Percentiles rank a stretch among this genome's conserved stretches.
Conservation (phyloP, 768 basidiomycete genomes). For the Dentipellis fragilis region DNA sequence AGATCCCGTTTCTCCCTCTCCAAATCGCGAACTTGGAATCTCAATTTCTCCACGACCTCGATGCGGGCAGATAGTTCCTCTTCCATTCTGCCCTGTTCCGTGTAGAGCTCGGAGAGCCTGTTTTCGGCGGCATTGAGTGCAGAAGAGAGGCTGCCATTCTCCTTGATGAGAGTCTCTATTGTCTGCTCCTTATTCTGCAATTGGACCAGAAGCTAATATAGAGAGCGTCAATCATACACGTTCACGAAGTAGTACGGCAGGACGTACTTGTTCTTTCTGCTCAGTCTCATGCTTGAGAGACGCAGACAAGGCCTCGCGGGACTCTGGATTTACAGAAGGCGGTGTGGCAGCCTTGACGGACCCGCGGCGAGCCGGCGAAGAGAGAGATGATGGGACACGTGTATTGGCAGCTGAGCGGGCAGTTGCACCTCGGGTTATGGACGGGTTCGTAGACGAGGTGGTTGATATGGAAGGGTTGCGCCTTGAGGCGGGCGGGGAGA, state of each 20-base stretch:
- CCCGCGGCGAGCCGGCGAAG: constrained; percentile 37
- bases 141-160: constrained; percentile 56
- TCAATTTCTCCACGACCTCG: constrained; percentile 75
- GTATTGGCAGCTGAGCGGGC: constrained; percentile 58
- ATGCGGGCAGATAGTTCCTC: constrained; percentile 73
- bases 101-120: constrained; percentile 69
- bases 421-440: constrained; percentile 44
- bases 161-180: constrained; percentile 46
- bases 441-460: constrained; percentile 26
- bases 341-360: constrained; percentile 34
- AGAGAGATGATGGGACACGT: constrained; percentile 43
- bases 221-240: constrained; percentile 6
- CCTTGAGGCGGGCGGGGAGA: constrained; percentile 30
- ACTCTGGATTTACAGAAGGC: constrained; percentile 34
- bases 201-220: constrained; percentile 58
- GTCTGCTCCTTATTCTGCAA: constrained; percentile 73
- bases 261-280: constrained; percentile 66
- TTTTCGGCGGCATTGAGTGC: constrained; percentile 59
- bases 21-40: constrained; percentile 71
- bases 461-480: constrained; percentile 34
- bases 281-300: constrained; percentile 72
- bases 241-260: constrained; percentile 3
- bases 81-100: constrained; percentile 75
- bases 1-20: constrained; percentile 85
- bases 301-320: constrained; percentile 44